Base-by-base conservation (phyloP, 768 basidiomycete genomes). In the Xerocomellus chrysenteron region DNA sequence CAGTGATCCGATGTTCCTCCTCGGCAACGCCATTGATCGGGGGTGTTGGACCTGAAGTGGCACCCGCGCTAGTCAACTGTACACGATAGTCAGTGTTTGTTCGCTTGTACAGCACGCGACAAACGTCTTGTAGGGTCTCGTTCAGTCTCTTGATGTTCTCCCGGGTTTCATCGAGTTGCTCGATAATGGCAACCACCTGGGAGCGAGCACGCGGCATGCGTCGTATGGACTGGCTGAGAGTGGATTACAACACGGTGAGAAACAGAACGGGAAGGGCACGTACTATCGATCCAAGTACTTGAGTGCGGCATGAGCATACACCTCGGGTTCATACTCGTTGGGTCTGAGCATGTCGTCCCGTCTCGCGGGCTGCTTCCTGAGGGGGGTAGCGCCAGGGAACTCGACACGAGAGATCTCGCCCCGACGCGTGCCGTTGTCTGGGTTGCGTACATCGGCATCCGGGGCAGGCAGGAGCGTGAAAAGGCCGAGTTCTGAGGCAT, bases 231-330 rank as follows among this genome's bases (percentile, higher is more conserved):
- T 77, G 73, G 55, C 78, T 80, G 48, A 41, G 44, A 50, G 70
- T 32, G 32, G 71, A 64, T 57, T 76, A 72, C 61, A 75, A 39
- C 79, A 35, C 44, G 54, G 41, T 19, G 46, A 53, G 36, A 36
- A 52, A 36, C 7, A 16, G 45, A 30, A 14, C n/a, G 10, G 19
- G 37, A 5, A 40, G 28, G 7, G 47, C 35, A 76, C 89, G 67
- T 65, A 90, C 89, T 89, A 92, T 68, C 84, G 81, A 66, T 89
- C 85, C 52, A 92, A 76, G 63, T 86, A 90, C 70, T 85, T 90
- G 58, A 88, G 66, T 0, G 90, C 88, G 10, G 90, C 90, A 57
- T 83, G 76, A 0, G 84, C 87, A 68, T 90, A 91, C 14, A 88
- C 78, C 68, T 91, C 89, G 7, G 90, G 88, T 24, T 88, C 85